These are phyloP conservation scores for Dendrobium huoshanense DNA, from an alignment of 106 monocot species.

Conservation along the genomic window DNA sequence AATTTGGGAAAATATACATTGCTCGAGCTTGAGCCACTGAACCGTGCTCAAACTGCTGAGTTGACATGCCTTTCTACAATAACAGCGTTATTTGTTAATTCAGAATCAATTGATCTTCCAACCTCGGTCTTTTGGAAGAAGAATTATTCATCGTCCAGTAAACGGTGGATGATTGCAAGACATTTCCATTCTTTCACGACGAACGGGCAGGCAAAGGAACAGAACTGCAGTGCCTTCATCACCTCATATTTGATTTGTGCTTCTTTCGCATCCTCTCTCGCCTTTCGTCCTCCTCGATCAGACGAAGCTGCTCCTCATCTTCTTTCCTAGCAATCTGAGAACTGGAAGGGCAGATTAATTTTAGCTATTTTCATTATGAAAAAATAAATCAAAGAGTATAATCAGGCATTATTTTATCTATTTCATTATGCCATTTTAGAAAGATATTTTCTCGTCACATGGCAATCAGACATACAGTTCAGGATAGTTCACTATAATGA, in stretches of 20 bases:
- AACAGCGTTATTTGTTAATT: no score
- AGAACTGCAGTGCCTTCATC: neutral
- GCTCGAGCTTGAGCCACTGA: no score
- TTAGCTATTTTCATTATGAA: no score
- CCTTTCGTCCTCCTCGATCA: constrained; percentile 49
- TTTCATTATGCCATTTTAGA: no score
- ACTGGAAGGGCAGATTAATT: constrained; percentile 8
- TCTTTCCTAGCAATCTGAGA: constrained; percentile 41
- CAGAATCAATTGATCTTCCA: neutral
- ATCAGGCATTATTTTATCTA: no score
- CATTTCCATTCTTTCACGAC: neutral
- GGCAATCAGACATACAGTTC: no score
- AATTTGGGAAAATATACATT: no score
- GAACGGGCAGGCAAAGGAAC: neutral
- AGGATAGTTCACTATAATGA: no score
- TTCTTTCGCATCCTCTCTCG: constrained; percentile 48
- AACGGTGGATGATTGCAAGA: neutral
- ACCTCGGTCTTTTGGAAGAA: neutral
- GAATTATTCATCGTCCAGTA: neutral
- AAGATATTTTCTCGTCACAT: no score
- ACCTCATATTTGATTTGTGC: constrained; percentile 16
- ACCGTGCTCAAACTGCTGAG: no score
- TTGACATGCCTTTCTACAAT: no score
- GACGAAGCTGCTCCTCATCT: constrained; percentile 54
- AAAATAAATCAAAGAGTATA: no score